Conservation (phyloP, 352 stramenopile genomes). For the Globisporangium orthogonon region DNA sequence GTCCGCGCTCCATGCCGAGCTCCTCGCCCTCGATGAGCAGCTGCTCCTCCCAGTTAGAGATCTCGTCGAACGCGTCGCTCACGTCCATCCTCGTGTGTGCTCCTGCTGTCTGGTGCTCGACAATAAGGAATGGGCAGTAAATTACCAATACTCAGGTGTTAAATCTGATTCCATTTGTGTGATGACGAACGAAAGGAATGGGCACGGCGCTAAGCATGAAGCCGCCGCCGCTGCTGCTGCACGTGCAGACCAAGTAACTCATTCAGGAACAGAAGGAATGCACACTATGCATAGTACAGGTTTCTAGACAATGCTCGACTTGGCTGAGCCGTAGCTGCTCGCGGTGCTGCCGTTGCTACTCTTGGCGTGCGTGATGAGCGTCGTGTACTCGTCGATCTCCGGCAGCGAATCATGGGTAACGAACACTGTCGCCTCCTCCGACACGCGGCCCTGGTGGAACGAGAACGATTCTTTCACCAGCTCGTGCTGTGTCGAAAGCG, state of each 20-base stretch:
- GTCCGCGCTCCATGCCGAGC: constrained; percentile 44
- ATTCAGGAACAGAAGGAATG: neutral
- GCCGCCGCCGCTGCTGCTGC: no score
- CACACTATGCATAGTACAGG: neutral
- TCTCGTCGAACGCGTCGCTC: constrained; percentile 65
- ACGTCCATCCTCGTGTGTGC: constrained; percentile 38
- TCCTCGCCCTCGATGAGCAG: constrained; percentile 62
- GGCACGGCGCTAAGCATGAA: no score
- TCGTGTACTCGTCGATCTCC: constrained; percentile 71
- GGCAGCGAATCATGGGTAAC: constrained; percentile 44
- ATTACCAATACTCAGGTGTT: no score
- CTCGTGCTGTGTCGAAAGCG: constrained; percentile 6
- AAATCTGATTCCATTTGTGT: no score
- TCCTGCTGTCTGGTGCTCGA: neutral
- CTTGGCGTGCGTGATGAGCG: constrained; percentile 32
- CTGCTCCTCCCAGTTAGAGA: constrained; percentile 64
- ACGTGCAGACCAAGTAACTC: no score
- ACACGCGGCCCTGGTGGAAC: constrained; percentile 64
- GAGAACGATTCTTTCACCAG: constrained; percentile 32
- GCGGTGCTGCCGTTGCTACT: constrained; percentile 11
- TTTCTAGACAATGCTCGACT: constrained; percentile 12
- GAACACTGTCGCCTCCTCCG: constrained; percentile 27
- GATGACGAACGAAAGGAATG: neutral
- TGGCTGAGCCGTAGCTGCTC: constrained; percentile 17
- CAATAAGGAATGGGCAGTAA: neutral